phyloP scores from a whole-genome alignment of 768 basidiomycete species.

The Mycena amicta region DNA sequence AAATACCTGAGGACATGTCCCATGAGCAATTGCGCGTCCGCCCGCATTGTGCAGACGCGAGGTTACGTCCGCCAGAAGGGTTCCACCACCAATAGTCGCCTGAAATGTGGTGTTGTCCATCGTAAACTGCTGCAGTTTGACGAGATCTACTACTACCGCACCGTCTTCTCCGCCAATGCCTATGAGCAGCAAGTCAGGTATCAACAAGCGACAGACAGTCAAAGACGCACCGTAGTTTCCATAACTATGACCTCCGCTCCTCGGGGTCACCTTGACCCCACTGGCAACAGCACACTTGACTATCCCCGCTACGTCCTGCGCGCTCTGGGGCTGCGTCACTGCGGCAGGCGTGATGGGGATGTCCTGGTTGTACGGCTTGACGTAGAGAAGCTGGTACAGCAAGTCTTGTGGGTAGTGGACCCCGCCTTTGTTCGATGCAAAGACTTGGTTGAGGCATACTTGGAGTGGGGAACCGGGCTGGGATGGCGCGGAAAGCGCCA shows the following conservation, averaged over 20 bases:
- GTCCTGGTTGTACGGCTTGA: conserved; percentile 18
- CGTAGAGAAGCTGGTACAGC: conserved; percentile 8
- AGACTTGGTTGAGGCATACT: neutral
- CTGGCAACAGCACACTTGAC: neutral
- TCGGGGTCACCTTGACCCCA: conserved; percentile 20
- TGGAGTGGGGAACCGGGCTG: neutral
- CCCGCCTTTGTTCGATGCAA: neutral
- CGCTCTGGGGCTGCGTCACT: conserved; percentile 21
- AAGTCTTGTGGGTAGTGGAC: conserved; percentile 14
- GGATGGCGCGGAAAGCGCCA: neutral
- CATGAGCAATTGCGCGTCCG: conserved; percentile 29
- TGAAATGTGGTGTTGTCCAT: conserved; percentile 29
- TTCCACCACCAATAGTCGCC: conserved; percentile 28
- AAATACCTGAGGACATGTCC: no score
- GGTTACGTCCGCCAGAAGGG: conserved; percentile 26
- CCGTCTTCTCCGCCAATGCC: conserved; percentile 30
- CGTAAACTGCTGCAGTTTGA: conserved; percentile 24
- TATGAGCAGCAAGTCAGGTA: neutral
- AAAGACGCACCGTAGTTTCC: conserved; percentile 14
- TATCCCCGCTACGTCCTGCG: conserved; percentile 17
- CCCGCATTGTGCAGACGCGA: conserved; percentile 18
- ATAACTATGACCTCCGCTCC: conserved; percentile 22
- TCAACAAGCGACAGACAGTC: neutral
- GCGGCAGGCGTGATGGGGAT: conserved; percentile 26
- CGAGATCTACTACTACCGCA: conserved; percentile 32